A percentile compares a stretch with the other conserved stretches of the same genome.
Conservation (phyloP, 768 basidiomycete species). For the Pilatotrama ljubarskyi region DNA sequence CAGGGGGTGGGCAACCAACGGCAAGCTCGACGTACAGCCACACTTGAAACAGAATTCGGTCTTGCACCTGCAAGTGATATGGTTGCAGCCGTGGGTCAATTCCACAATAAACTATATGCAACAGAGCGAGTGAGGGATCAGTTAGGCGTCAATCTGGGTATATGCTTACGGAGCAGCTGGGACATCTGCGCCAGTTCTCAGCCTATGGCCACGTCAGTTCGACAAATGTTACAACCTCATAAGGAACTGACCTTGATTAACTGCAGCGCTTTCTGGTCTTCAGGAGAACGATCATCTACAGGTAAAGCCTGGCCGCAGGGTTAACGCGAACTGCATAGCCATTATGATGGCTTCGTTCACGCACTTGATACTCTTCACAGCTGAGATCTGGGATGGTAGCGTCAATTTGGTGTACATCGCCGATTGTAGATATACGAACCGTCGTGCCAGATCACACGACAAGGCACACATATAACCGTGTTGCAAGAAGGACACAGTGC, state of each 20-base stretch:
- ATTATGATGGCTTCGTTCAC: background rate
- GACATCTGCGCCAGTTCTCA: slow-evolving; percentile 41
- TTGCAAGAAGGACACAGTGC: slow-evolving; percentile 38
- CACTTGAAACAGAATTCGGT: slow-evolving; percentile 43
- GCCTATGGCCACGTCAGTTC: slow-evolving; percentile 26
- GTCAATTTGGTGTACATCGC: background rate
- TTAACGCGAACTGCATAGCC: background rate
- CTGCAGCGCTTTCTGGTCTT: slow-evolving; percentile 37
- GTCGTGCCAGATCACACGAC: slow-evolving; percentile 37
- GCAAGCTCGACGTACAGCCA: slow-evolving; percentile 32
- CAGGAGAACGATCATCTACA: slow-evolving; percentile 39
- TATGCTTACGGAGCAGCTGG: slow-evolving; percentile 31
- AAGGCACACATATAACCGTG: slow-evolving; percentile 36
- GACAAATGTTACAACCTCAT: background rate
- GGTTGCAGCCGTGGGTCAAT: slow-evolving; percentile 35
- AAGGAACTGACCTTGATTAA: slow-evolving; percentile 33
- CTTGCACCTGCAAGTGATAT: slow-evolving; percentile 40
- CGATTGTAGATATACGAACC: slow-evolving; percentile 23
- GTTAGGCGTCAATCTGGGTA: background rate
- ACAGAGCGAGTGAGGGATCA: background rate
- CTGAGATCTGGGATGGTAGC: slow-evolving; percentile 23
- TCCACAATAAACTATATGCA: slow-evolving; percentile 27
- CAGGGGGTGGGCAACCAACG: no score
- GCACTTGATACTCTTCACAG: slow-evolving; percentile 36
- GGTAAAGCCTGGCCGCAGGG: slow-evolving; percentile 33